Evolutionary conservation across 202 grass and related monocot species (phyloP), one percentile per base, ranked within the genome.

Genomic region (Bolboschoenoplectus hybrid): DNA sequence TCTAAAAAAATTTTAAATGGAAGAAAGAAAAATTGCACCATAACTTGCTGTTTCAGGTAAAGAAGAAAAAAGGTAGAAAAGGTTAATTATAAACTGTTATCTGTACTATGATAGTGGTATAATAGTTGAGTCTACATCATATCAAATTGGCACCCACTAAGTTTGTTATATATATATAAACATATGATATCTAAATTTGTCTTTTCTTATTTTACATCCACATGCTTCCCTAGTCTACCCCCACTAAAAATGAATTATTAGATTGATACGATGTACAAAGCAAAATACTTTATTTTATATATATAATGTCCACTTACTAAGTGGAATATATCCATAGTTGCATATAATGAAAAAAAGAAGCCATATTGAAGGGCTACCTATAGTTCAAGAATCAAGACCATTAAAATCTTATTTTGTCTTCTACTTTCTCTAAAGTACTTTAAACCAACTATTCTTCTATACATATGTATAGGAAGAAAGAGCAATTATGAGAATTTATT

Each of bases 121-220:
- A 80, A 58, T 84, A 38, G 82, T 84, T 71, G 63, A 39, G 46
- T 84, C 82, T 69, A 71, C 82, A 51, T 84, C 82, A 84, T 26
- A 26, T 84, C 35, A 84, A 84, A 84, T 70, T 51, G 61, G 66
- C 35, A 20, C 82, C 63, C 82, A 84, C 82, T 71, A 67, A 69
- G 61, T 32, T 79, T 57, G 10, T 79, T 50, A 80, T 80, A 75
- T 26, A 46, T 46, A 81, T 41, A 51, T 6, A 82, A 39, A 45
- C 69, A 67, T 57, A 26, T 69, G 12, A 84, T 38, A 14, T 10
- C 8, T 66, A 44, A 13, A 46, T 38, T 83, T 83, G 20, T 66
- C 63, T 10, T 67, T 65, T 10, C 43, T 69, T 84, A 68, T 19
- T 71, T 44, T 84, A 84, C 46, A 84, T 69, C 82, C 63, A 69